phyloP scores from a whole-genome alignment of 2,329 filamentous ascomycete species.

The Penicillium sp. region DNA sequence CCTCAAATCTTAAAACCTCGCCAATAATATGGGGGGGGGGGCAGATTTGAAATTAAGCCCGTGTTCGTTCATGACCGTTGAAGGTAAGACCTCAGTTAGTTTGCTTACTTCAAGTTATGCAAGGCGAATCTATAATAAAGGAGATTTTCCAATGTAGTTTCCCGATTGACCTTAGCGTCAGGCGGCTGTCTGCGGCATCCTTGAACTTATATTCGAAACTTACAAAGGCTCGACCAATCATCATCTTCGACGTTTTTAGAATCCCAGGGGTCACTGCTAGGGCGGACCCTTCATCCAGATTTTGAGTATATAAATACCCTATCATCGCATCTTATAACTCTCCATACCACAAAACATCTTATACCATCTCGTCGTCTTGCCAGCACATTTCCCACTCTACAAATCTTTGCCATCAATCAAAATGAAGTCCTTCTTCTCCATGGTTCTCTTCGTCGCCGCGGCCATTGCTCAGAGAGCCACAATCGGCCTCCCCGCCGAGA shows the following conservation, averaged over 20 bases:
- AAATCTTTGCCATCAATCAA: constrained; percentile 1
- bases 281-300: not conserved
- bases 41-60: not conserved
- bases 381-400: not conserved
- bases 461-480: constrained; percentile 30
- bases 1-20: not conserved
- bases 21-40: not conserved
- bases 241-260: not conserved
- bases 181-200: not conserved
- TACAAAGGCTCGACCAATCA: constrained; percentile 1
- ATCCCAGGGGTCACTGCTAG: not conserved
- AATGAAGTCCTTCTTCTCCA: constrained; percentile 27
- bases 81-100: not conserved
- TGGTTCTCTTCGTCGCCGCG: constrained; percentile 22
- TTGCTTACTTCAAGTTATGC: constrained; percentile 3
- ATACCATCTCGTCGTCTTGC: not conserved
- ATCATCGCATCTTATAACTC: not conserved
- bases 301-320: constrained; percentile 2
- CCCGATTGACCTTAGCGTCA: constrained; percentile 5
- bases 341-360: not conserved
- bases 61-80: no score
- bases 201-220: constrained; percentile 1
- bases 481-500: constrained; percentile 26
- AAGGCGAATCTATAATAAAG: constrained; percentile 4
- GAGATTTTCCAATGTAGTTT: not conserved